A percentile compares a stretch with the other conserved stretches of the same genome.
Conservation (phyloP, 208 protist species). For the Wallacemonas collosoma region DNA sequence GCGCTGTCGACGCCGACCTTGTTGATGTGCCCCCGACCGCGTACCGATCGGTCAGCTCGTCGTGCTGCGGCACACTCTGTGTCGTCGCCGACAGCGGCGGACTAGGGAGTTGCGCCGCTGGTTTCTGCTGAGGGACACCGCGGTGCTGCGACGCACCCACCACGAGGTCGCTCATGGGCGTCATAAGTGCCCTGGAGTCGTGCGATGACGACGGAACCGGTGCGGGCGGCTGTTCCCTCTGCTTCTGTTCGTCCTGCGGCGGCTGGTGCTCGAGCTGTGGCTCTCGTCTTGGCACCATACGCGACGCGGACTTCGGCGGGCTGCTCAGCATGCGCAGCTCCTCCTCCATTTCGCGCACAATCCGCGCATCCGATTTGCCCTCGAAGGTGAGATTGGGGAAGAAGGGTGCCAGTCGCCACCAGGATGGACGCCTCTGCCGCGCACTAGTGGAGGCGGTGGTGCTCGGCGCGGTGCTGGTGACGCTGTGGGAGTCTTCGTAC, state of each 20-base stretch:
- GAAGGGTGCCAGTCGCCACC: slow-evolving; percentile 14
- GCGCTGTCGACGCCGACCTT: neutral
- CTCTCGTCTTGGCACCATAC: neutral
- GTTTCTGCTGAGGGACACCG: neutral
- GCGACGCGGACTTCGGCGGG: slow-evolving; percentile 1
- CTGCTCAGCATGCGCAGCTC: slow-evolving; percentile 12
- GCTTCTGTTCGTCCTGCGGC: too few species aligned
- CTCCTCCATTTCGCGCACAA: slow-evolving; percentile 21
- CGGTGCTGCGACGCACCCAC: neutral
- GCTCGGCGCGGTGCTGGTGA: neutral
- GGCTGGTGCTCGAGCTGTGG: neutral
- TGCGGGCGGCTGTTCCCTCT: neutral
- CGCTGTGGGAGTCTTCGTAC: neutral
- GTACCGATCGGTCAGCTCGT: neutral
- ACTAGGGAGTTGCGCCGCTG: neutral
- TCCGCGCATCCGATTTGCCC: slow-evolving; percentile 15
- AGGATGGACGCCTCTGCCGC: slow-evolving; percentile 16
- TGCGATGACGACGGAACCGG: neutral
- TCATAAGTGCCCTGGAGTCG: neutral
- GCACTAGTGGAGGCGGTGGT: slow-evolving; percentile 2
- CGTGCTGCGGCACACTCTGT: neutral
- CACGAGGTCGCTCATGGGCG: neutral
- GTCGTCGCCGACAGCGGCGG: neutral
- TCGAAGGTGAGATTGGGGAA: slow-evolving; percentile 13
- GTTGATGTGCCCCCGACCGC: neutral